Percentiles rank a stretch among this genome's conserved stretches.
These are phyloP conservation scores for Infundibulicybe gibba DNA, from an alignment of 768 basidiomycete species.

Conservation along the genomic window DNA sequence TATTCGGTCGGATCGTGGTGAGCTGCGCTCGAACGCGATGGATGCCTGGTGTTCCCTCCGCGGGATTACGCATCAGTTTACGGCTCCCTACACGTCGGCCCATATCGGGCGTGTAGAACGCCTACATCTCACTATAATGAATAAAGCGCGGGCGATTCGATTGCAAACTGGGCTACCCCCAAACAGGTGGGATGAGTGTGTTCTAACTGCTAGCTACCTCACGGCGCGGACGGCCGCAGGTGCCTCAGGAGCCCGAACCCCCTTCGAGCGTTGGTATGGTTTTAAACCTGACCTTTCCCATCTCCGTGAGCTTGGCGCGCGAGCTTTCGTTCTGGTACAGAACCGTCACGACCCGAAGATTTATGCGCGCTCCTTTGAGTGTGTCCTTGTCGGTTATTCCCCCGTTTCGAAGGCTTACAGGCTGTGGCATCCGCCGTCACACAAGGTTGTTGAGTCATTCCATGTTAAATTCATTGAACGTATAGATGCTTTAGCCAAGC, in stretches of 20 bases:
- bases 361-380: no score
- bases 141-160: no score
- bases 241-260: neutral
- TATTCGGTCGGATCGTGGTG: constrained; percentile 16
- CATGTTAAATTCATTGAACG: no score
- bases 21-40: constrained; percentile 12
- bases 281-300: neutral
- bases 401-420: no score
- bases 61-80: no score
- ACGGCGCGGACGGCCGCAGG: neutral
- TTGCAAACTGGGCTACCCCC: constrained; percentile 15
- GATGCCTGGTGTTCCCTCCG: no score
- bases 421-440: no score
- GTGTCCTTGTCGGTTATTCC: no score
- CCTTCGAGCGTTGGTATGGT: neutral
- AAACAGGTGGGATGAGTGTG: constrained; percentile 25
- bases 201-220: constrained; percentile 18
- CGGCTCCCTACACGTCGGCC: no score
- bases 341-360: no score
- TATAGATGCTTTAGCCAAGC: no score
- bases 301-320: neutral
- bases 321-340: neutral
- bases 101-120: constrained; percentile 30
- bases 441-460: no score
- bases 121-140: constrained; percentile 24